Conservation (phyloP, 2,329 filamentous ascomycete genomes). For the Grosmannia clavigera region DNA sequence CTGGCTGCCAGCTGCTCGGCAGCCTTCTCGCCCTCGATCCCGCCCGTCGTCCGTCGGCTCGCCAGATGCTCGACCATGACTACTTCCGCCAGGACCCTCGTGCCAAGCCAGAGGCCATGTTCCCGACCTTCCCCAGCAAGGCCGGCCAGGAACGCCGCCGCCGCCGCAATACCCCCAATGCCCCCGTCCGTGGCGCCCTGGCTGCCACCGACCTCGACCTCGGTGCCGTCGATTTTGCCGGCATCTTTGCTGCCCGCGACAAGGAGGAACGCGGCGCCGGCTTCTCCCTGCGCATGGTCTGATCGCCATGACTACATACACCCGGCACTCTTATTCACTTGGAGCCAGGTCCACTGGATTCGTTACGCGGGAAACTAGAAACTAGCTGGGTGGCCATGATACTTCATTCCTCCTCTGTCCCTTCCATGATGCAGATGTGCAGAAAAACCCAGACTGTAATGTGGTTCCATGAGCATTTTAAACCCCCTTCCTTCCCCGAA, state of each 20-base stretch:
- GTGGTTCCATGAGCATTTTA: neutral
- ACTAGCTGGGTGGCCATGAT: too few species aligned
- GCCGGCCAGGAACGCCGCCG: slow-evolving; percentile 79
- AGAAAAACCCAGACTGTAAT: too few species aligned
- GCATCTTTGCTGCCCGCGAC: slow-evolving; percentile 56
- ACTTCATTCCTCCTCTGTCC: too few species aligned
- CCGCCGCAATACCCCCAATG: slow-evolving; percentile 63
- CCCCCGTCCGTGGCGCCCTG: slow-evolving; percentile 64
- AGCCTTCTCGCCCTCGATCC: slow-evolving; percentile 67
- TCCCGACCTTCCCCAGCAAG: slow-evolving; percentile 93
- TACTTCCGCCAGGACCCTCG: slow-evolving; percentile 87
- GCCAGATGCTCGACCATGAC: slow-evolving; percentile 61
- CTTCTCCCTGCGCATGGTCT: slow-evolving; percentile 52
- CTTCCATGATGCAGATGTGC: too few species aligned
- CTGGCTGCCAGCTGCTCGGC: slow-evolving; percentile 58
- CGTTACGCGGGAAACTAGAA: too few species aligned
- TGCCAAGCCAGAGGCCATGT: slow-evolving; percentile 82
- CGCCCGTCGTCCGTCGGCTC: slow-evolving; percentile 53
- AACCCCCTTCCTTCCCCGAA: neutral
- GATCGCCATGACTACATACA: neutral
- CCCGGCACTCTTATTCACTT: too few species aligned
- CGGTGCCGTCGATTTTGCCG: slow-evolving; percentile 51
- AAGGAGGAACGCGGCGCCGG: slow-evolving; percentile 54
- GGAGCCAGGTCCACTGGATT: too few species aligned
- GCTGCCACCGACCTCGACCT: slow-evolving; percentile 46